Evolutionary conservation across 2,329 filamentous ascomycete species (phyloP), one percentile per base, ranked within the genome.

Genomic region (Xylariaceae sp.): DNA sequence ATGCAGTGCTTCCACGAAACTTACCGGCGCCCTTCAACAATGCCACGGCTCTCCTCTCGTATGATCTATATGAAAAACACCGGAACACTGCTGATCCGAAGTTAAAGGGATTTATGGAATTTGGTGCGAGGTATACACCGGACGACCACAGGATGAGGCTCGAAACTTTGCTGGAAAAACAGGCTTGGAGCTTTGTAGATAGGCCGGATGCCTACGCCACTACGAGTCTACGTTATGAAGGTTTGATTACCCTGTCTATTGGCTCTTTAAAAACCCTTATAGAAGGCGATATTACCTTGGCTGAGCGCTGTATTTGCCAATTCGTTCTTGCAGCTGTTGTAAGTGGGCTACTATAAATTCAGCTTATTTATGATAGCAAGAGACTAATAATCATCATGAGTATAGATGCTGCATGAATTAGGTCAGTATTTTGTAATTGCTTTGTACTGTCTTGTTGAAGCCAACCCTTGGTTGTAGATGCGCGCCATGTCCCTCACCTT

Each of bases 331-430:
- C 31, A 9, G 5, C 3, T 7, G 6, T 19, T 21, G 52, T 55
- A 49, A 39, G 52, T 44, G 17, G 5, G 17, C 2, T 17, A n/a
- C 21, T 14, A 6, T 8, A 2, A 7, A 12, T 19, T 33, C 12
- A 26, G 21, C 3, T n/a, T n/a, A n/a, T n/a, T n/a, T n/a, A n/a
- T n/a, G n/a, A n/a, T 21, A n/a, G 21, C n/a, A 31, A 21, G 14
- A 41, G 14, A 26, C 36, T 41, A 48, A 47, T 47, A 21, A 14
- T n/a, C 6, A 23, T n/a, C n/a, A n/a, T n/a, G n/a, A n/a, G n/a
- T 37, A n/a, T 26, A 53, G 51, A 33, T 53, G 19, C 4, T 53
- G 16, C 51, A 53, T 16, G 51, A 53, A 28, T 8, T 47, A 14
- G 21, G 51, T 53, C 17, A 47, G 51, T 47, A 40, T 40, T 40